Percentiles rank a stretch among this genome's conserved stretches.
These are phyloP conservation scores for Boehmeria nivea DNA, from an alignment of 306 rosid species.

Conservation along the genomic window DNA sequence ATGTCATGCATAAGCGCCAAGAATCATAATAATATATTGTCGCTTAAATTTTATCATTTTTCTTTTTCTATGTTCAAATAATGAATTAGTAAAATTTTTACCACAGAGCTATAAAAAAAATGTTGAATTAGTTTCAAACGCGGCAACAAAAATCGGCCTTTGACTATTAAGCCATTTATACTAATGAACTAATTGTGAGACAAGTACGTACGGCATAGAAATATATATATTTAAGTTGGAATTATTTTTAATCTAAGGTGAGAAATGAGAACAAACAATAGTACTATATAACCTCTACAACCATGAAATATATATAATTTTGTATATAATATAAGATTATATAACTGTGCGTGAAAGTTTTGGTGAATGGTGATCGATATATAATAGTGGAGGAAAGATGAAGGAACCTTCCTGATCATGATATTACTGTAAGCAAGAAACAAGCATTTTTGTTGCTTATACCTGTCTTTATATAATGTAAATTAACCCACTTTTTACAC, in stretches of 20 bases:
- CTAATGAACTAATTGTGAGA: not conserved
- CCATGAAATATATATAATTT: no score
- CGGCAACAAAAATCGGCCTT: no score
- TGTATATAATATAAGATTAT: constrained; percentile 7
- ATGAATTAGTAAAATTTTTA: no score
- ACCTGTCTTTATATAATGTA: constrained; percentile 23
- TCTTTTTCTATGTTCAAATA: no score
- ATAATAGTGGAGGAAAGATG: constrained; percentile 39
- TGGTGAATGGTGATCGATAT: no score
- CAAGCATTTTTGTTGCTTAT: constrained; percentile 28
- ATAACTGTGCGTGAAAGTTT: not conserved
- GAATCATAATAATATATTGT: no score
- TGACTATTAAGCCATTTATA: no score
- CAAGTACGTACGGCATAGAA: not conserved
- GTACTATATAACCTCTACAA: no score
- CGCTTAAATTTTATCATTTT: no score
- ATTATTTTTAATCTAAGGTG: not conserved
- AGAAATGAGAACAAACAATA: not conserved
- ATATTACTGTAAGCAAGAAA: constrained; percentile 19
- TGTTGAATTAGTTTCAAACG: no score
- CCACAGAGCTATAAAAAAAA: no score
- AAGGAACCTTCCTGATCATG: constrained; percentile 41
- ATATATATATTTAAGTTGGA: not conserved
- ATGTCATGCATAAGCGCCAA: no score
- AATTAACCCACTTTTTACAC: constrained; percentile 1